Evolutionary conservation across 2,329 filamentous ascomycete species (phyloP).

Genomic region (Ascomycota sp.): DNA sequence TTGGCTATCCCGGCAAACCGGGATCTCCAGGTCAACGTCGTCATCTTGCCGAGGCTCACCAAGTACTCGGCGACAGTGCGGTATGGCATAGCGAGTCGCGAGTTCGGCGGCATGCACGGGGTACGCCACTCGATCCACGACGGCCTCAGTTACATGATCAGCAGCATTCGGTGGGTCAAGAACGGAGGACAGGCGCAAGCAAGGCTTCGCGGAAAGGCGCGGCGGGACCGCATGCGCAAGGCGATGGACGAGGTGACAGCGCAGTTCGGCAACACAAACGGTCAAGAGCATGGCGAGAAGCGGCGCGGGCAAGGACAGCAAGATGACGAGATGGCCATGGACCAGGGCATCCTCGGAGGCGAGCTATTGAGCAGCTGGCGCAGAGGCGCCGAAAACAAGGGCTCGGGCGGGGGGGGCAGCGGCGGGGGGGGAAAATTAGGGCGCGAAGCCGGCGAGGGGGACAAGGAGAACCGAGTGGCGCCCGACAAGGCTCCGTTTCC

Average conservation of each 20-base stretch:
- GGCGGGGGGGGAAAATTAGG: not conserved
- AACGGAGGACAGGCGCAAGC: slow-evolving; percentile 44
- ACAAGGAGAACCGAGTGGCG: slow-evolving; percentile 25
- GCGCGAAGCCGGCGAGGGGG: slow-evolving; percentile 14
- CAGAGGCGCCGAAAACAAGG: slow-evolving; percentile 9
- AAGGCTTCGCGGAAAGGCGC: slow-evolving; percentile 31
- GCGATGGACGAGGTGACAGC: slow-evolving; percentile 30
- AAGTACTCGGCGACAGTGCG: slow-evolving; percentile 57
- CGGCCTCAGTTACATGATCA: slow-evolving; percentile 74
- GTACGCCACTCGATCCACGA: slow-evolving; percentile 40
- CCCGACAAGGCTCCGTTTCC: slow-evolving; percentile 3
- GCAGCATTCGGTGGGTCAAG: slow-evolving; percentile 66
- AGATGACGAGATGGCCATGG: too few species aligned
- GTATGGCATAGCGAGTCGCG: slow-evolving; percentile 64
- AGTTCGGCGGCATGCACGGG: slow-evolving; percentile 41
- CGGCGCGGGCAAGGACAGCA: too few species aligned
- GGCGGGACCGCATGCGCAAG: slow-evolving; percentile 34
- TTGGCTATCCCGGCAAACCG: slow-evolving; percentile 43
- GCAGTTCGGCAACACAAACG: slow-evolving; percentile 12
- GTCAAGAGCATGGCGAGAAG: slow-evolving; percentile 5
- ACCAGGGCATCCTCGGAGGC: slow-evolving; percentile 7
- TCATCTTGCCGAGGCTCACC: slow-evolving; percentile 62
- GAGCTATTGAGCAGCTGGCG: slow-evolving; percentile 16
- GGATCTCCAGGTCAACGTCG: slow-evolving; percentile 70
- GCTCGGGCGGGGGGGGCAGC: not conserved